Evolutionary conservation across 352 stramenopile genomes (phyloP).

Genomic region (Pythium grandisporangium): DNA sequence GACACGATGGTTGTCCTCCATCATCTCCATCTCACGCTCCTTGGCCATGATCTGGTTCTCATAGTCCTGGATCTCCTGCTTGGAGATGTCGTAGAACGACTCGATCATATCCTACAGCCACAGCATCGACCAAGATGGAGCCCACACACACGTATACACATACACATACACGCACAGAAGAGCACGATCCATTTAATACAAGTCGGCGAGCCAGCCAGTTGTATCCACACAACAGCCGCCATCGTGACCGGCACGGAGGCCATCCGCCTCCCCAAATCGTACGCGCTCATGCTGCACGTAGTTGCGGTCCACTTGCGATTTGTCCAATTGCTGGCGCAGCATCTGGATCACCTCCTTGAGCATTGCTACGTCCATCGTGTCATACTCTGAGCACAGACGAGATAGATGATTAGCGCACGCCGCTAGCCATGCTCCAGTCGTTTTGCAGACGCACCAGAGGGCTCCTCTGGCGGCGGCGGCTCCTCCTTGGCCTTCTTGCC

Average conservation of each 20-base stretch:
- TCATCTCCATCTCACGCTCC: slow-evolving; percentile 93
- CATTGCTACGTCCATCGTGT: slow-evolving; percentile 91
- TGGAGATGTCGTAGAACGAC: slow-evolving; percentile 94
- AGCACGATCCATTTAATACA: background rate
- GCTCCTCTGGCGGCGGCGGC: slow-evolving; percentile 49
- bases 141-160: too few relatives aligned
- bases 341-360: slow-evolving; percentile 90
- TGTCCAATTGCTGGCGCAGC: slow-evolving; percentile 88
- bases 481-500: slow-evolving; percentile 72
- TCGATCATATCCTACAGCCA: slow-evolving; percentile 87
- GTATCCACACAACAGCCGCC: background rate
- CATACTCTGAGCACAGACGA: slow-evolving; percentile 62
- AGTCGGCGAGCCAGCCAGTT: background rate
- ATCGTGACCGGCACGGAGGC: background rate
- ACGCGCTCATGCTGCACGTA: slow-evolving; percentile 93
- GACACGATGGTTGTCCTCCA: slow-evolving; percentile 93
- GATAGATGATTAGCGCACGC: too few relatives aligned
- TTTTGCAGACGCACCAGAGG: slow-evolving; percentile 34
- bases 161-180: too few relatives aligned
- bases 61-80: slow-evolving; percentile 85
- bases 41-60: slow-evolving; percentile 89
- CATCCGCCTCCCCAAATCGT: background rate
- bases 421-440: too few relatives aligned
- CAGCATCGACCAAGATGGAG: too few relatives aligned
- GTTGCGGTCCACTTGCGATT: slow-evolving; percentile 88